Conservation (phyloP, 257 asterid species). For the Eustoma russellianum region DNA sequence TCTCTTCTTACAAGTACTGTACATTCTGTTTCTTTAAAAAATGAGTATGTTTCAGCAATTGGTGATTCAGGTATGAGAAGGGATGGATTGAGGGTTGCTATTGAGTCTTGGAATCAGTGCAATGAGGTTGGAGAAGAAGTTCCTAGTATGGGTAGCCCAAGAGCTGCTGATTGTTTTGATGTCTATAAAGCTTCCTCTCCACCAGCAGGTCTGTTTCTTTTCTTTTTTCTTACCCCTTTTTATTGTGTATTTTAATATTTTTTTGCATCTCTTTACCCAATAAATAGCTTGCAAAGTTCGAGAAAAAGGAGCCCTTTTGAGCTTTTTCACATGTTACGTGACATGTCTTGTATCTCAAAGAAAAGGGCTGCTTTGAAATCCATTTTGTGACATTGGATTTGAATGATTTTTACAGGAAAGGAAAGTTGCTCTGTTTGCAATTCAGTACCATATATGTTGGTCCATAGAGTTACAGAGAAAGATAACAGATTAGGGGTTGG, state of each 20-base stretch:
- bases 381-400: too few species aligned
- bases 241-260: neutral
- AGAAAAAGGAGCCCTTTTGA: too few species aligned
- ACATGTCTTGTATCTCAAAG: too few species aligned
- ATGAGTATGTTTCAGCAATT: conserved; percentile 44
- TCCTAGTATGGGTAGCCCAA: conserved; percentile 80
- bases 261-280: too few species aligned
- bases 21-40: conserved; percentile 9
- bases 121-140: conserved; percentile 86
- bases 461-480: conserved; percentile 42
- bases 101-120: conserved; percentile 92
- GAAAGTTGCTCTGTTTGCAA: conserved; percentile 36
- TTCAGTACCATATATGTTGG: conserved; percentile 26
- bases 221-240: neutral
- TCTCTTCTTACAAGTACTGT: conserved; percentile 10
- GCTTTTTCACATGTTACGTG: neutral
- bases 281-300: too few species aligned
- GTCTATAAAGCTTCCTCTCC: conserved; percentile 37
- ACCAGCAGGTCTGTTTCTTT: conserved; percentile 18
- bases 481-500: conserved; percentile 69
- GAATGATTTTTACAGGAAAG: conserved; percentile 14
- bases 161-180: conserved; percentile 81
- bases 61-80: conserved; percentile 78
- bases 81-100: conserved; percentile 64
- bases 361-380: too few species aligned